Evolutionary conservation across 2,329 filamentous ascomycete genomes (phyloP), one percentile per base, ranked within the genome.

Genomic region (Clonostachys chloroleuca): DNA sequence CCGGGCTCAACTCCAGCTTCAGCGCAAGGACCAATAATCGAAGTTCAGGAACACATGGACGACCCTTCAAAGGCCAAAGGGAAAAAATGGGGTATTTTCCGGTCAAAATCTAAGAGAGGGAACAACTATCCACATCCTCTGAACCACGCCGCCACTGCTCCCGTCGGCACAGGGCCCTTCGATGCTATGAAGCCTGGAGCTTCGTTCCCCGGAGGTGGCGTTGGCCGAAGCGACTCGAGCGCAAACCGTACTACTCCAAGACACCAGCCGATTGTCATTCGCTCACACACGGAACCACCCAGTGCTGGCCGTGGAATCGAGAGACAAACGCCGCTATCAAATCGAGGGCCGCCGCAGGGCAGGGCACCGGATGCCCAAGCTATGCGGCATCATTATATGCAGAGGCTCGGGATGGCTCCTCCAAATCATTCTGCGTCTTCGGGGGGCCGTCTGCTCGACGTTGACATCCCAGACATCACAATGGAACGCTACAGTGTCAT

Each of bases 401-500:
- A 30, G 24, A 30, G 24, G 24, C 24, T 30, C 24, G 24, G 24
- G 24, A 30, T 30, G 24, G 24, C 24, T 30, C 24, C 24, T 10
- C 24, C 24, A 10, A 30, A 16, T 17, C 43, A 36, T 12, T 17
- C 24, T 14, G 42, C 36, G 6, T 13, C 17, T 13, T 30, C 20
- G 13, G 36, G 39, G 40, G 52, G 56, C 8, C 57, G 59, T 2
- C 48, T 86, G 7, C 70, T 96, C 17, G 77, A 91, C 56, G 78
- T 96, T 14, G 82, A 92, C 45, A 94, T 96, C 48, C 92, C 92
- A 1, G 79, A 80, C 44, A 77, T 88, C 47, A 82, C 86, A 52
- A 75, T 97, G 76, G 92, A 96, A 62, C 77, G 92, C 43, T 97
- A 96, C 56, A 96, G 91, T 56, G 80, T 96, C 54, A 96, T 96